Conservation (phyloP, 2,329 filamentous ascomycete species). For the Cercospora citrullina region DNA sequence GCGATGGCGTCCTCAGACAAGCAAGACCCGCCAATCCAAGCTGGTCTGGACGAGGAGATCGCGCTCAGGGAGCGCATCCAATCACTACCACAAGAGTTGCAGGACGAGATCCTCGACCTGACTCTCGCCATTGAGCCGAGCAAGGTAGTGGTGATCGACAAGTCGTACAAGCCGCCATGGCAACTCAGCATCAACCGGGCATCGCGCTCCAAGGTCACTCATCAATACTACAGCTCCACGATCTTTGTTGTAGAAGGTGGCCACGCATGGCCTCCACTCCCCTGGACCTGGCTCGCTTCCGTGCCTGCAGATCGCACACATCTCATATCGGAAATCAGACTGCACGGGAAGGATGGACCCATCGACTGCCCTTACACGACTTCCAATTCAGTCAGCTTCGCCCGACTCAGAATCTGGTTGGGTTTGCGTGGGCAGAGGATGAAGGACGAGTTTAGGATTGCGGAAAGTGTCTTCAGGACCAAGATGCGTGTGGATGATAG, state of each 20-base stretch:
- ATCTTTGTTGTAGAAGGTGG: not conserved
- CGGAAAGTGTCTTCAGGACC: not conserved
- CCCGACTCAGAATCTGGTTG: not conserved
- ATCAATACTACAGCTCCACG: not conserved
- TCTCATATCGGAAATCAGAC: not conserved
- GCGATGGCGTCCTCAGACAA: not conserved
- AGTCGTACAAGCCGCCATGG: not conserved
- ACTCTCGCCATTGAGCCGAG: not conserved
- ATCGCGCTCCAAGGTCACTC: not conserved
- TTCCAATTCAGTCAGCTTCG: no score
- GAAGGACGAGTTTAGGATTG: not conserved
- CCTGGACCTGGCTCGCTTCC: not conserved
- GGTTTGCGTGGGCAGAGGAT: no score
- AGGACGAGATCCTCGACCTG: conserved; percentile 11
- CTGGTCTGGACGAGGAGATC: not conserved
- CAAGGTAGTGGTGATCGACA: not conserved
- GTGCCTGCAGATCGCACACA: not conserved
- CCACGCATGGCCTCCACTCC: no score
- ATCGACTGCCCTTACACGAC: no score
- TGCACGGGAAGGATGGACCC: no score
- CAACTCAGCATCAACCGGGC: conserved; percentile 3
- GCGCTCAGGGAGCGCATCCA: not conserved
- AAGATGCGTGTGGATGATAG: not conserved
- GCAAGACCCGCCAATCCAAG: not conserved
- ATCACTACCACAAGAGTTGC: conserved; percentile 8